phyloP scores from a whole-genome alignment of 2,329 filamentous ascomycete species.

The Fusarium annulatum region DNA sequence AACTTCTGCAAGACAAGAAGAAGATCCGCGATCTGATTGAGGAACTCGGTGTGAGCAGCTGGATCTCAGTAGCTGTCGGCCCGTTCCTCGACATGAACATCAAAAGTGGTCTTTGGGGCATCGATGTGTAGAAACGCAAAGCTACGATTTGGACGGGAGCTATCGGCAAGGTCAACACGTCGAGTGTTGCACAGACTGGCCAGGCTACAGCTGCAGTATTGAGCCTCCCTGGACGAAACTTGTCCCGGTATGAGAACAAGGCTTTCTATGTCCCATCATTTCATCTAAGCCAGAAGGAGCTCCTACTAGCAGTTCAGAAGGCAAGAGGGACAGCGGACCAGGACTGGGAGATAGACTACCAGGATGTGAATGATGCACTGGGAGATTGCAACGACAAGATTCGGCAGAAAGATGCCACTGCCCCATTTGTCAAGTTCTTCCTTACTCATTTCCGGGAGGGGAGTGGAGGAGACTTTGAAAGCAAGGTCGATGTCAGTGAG shows the following conservation, averaged over 20 bases:
- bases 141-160: slow-evolving; percentile 5
- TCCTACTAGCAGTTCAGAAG: slow-evolving; percentile 15
- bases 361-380: neutral
- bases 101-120: slow-evolving; percentile 14
- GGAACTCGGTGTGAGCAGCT: slow-evolving; percentile 22
- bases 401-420: neutral
- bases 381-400: slow-evolving; percentile 8
- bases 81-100: slow-evolving; percentile 15
- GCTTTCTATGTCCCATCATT: slow-evolving; percentile 14
- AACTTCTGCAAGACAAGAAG: slow-evolving; percentile 20
- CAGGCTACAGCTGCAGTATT: slow-evolving; percentile 11
- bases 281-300: slow-evolving; percentile 7
- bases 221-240: neutral
- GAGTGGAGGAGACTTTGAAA: slow-evolving; percentile 1
- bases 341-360: slow-evolving; percentile 13
- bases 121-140: slow-evolving; percentile 8
- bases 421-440: slow-evolving; percentile 22
- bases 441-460: slow-evolving; percentile 17
- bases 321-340: neutral
- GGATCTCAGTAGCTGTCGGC: slow-evolving; percentile 21
- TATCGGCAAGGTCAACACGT: neutral
- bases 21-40: slow-evolving; percentile 13
- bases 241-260: slow-evolving; percentile 12
- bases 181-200: neutral
- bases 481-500: slow-evolving; percentile 1